These are phyloP conservation scores for Juglanconis juglandina DNA, from an alignment of 2,329 filamentous ascomycete genomes.

Conservation along the genomic window DNA sequence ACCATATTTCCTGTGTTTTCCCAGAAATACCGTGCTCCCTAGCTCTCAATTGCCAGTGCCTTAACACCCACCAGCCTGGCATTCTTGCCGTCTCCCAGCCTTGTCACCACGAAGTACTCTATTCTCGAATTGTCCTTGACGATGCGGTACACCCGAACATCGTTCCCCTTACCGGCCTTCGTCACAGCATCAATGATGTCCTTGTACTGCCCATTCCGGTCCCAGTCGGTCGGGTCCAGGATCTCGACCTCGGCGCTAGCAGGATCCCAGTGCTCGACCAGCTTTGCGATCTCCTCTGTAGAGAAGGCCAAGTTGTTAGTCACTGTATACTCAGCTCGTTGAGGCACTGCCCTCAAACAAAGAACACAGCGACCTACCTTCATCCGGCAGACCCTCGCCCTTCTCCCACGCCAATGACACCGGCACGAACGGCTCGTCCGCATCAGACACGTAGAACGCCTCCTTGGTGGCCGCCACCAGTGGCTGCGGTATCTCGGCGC, in stretches of 20 bases:
- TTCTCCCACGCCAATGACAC: constrained; percentile 65
- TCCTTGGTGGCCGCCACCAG: constrained; percentile 50
- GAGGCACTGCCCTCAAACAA: not conserved
- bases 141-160: constrained; percentile 74
- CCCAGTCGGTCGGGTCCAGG: constrained; percentile 68
- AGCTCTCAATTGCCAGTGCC: constrained; percentile 73
- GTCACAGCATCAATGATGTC: constrained; percentile 67
- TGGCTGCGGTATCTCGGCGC: constrained; percentile 57
- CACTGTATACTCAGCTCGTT: not conserved
- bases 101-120: constrained; percentile 77
- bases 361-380: constrained; percentile 45
- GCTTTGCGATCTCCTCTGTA: constrained; percentile 64
- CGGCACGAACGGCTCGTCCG: constrained; percentile 80
- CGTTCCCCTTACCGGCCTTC: constrained; percentile 58
- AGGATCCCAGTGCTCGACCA: constrained; percentile 58
- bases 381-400: constrained; percentile 53
- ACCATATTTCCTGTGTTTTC: not conserved
- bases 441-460: constrained; percentile 72
- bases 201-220: constrained; percentile 66
- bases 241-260: constrained; percentile 60
- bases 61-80: constrained; percentile 72
- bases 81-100: constrained; percentile 53
- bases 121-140: constrained; percentile 58
- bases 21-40: not conserved
- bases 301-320: constrained; percentile 4